Base-by-base conservation (phyloP, 768 basidiomycete species). In the Trametes meyenii region DNA sequence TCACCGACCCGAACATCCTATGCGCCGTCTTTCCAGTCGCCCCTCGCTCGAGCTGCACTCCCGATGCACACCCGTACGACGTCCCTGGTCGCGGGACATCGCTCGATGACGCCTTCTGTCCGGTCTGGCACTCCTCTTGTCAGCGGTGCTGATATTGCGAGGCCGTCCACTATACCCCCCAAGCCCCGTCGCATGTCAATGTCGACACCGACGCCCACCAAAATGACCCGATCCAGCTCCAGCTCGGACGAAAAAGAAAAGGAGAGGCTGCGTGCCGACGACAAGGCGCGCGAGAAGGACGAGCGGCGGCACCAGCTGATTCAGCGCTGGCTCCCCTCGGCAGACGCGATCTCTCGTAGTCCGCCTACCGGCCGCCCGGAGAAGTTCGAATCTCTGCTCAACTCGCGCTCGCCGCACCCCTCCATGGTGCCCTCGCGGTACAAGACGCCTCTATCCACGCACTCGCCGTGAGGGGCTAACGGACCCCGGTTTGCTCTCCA, bases 311-410 rank as follows among this genome's bases (percentile, higher is more conserved):
- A 64, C 19, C 67, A 69, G 67, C 64, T 70, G 21, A 83, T 85
- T 45, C 85, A 88, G 69, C 81, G 85, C 62, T 89, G 88, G 88
- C 76, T 88, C 46, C 88, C 88, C 14, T 79, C 81, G 33, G 73
- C 61, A 43, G 64, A 67, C 40, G 61, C 64, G 10, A 13, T 64
- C 40, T 57, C 63, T 12, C 50, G 55, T 26, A 64, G 77, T 43
- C 77, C 77, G 8, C 78, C 75, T 19, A 71, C 67, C 3, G 72
- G 77, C 33, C 74, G 72, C 46, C 38, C 70, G 2, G 58, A 70
- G 50, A 54, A 51, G 61, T 60, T 64, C 48, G 54, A 55, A 35
- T 42, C 55, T 49, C 39, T 54, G 24, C 35, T 35, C 60, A 21
- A 29, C 21, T 46, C 50, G 43, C 52, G 58, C 36, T 12, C 40